These are phyloP conservation scores for Penicillium sp. DNA, from an alignment of 2,329 filamentous ascomycete genomes.

Conservation along the genomic window DNA sequence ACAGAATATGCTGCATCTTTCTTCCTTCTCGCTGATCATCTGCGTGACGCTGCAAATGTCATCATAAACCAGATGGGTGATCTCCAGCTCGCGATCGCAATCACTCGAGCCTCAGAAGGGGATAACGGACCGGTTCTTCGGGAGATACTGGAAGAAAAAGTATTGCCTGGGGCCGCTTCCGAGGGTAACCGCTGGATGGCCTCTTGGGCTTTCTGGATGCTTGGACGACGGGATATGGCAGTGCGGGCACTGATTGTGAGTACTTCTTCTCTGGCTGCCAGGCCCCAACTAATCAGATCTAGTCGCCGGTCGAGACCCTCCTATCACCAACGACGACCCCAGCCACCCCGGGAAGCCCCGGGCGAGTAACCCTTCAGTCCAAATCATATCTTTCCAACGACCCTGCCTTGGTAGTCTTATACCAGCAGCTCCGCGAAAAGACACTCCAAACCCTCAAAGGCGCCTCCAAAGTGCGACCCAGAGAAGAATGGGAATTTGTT, in stretches of 20 bases:
- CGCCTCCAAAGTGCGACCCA: slow-evolving; percentile 75
- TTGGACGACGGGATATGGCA: slow-evolving; percentile 77
- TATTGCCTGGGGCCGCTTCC: slow-evolving; percentile 72
- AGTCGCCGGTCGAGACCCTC: slow-evolving; percentile 77
- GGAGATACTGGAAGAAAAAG: slow-evolving; percentile 73
- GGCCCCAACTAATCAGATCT: slow-evolving; percentile 2
- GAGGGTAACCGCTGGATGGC: slow-evolving; percentile 91
- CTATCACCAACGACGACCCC: slow-evolving; percentile 46
- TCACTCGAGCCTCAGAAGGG: slow-evolving; percentile 84
- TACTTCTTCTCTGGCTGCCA: not conserved
- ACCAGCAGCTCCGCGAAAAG: slow-evolving; percentile 78
- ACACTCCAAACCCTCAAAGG: slow-evolving; percentile 80
- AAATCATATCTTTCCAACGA: slow-evolving; percentile 87
- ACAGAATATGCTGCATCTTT: slow-evolving; percentile 94
- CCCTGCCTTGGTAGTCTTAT: slow-evolving; percentile 82
- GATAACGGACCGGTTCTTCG: slow-evolving; percentile 73
- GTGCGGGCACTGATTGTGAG: slow-evolving; percentile 78
- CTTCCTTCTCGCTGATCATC: slow-evolving; percentile 83
- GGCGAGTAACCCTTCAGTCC: slow-evolving; percentile 59
- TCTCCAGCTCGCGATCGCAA: slow-evolving; percentile 82
- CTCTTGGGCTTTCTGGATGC: slow-evolving; percentile 94
- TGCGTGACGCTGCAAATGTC: slow-evolving; percentile 82
- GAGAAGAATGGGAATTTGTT: slow-evolving; percentile 84
- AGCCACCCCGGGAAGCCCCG: slow-evolving; percentile 62
- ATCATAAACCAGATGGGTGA: slow-evolving; percentile 86